Evolutionary conservation across 805 yeast genomes (phyloP), one percentile per base, ranked within the genome.

Genomic region (Torulaspora maleeae): DNA sequence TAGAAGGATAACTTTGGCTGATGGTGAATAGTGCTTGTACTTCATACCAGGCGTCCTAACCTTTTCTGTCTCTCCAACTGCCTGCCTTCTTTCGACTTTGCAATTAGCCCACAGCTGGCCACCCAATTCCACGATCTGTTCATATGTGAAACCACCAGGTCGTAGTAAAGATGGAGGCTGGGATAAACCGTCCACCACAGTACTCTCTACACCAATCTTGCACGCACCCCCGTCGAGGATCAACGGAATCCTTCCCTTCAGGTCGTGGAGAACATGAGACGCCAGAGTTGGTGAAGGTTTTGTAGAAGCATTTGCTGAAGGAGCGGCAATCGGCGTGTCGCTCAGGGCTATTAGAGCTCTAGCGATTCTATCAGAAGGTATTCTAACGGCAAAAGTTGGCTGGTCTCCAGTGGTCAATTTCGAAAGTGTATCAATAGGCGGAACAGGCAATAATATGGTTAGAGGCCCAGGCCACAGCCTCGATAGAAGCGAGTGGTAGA

Each of bases 1-100:
- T 50, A 88, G 79, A 4, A 90, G 64, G 0, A 84, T 69, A 3
- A 93, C 98, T 47, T 76, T 79, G 0, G 97, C 96, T 1, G 76
- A 75, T 3, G 99, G 99, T 0, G 96, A 86, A 63, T 93, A 93
- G 64, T 93, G 99, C 54, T 86, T 81, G 63, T 93, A 93, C 61
- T 93, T 93, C 99, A 93, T 93, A 0, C 99, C 99, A 0, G 99
- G 99, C 0, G 99, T 93, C 55, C 85, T 76, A 0, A 85, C 95
- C 1, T 81, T 75, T 51, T 87, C 97, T 15, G 81, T 85, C 1
- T 66, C 65, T 5, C 61, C 70, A 2, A 61, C 60, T 4, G 87
- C 87, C 2, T 79, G 78, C 51, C 75, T 76, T 53, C 79, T 83
- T 7, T 86, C 89, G 4, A 85, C 67, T 5, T 77, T 64, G 1